Evolutionary conservation across 257 asterid species (phyloP), one percentile per base, ranked within the genome.

Genomic region (Lantana camara): DNA sequence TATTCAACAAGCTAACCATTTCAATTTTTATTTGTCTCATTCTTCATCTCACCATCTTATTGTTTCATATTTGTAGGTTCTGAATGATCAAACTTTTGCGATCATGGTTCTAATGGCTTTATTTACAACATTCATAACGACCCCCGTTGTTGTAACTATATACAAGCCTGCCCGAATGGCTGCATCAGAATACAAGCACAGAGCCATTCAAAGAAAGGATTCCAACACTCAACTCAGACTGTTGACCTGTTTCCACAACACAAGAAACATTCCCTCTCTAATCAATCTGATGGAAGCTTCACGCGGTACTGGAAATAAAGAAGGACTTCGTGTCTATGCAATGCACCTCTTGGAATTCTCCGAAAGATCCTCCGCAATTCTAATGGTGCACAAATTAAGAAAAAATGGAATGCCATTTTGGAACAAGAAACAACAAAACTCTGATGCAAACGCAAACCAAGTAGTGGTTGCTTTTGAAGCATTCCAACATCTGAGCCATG

Each of bases 321-420:
- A 62, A 46, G 79, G 93, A 10, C 86, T 86, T 1, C 75, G 83
- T 11, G 76, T 85, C 32, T 85, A 74, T 41, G 90, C 90, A 0
- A 79, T 86, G 90, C 95, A 83, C 63, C 80, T 86, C 0, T 77
- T 72, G 76, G 90, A 83, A 57, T 79, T 81, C 10, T 76, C 95
- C 0, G 95, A 83, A 61, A 60, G 90, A 9, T 59, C 95, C 1
- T 83, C 90, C 0, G 83, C 88, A 0, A 81, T 86, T 10, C 73
- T 77, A 1, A 86, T 86, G 88, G 88, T 81, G 0, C 88, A 86
- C 60, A 83, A 81, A 68, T 90, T 80, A 0, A 40, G 86, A 32
- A 86, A 64, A 17, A 79, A 86, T 12, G 88, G 95, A 0, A 49
- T 75, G 47, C 86, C 90, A 6, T 85, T 85, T 27, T 82, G 85